Base-by-base conservation (phyloP, 148 eudicot genomes). In the Rhododendron molle region DNA sequence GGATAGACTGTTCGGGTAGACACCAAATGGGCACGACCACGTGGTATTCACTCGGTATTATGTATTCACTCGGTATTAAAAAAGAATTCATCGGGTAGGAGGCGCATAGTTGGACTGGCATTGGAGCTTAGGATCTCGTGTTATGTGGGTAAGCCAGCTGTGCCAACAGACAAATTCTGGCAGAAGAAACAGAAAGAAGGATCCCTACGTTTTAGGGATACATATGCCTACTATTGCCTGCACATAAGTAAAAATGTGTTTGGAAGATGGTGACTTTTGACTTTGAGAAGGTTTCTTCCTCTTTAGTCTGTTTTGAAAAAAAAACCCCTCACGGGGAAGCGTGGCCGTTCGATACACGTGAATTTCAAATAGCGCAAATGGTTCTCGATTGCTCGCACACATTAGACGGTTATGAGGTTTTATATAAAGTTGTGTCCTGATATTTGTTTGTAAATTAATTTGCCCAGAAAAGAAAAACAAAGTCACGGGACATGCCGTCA, bases 1-100 rank as follows among this genome's bases (percentile, higher is more conserved):
- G 1, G 8, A 6, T 40, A 0, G 1, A 40, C 1, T 40, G 44
- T 0, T 40, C 1, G 8, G 44, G 8, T 0, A 40, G 7, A 1
- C 1, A 6, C 44, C 44, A 40, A 40, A 0, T 40, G 44, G 8
- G 7, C 7, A 40, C 44, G 43, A 40, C 0, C 44, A 40, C 0
- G 44, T 40, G 8, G 8, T 6, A 6, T 1, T 0, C n/a, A n/a
- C n/a, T n/a, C n/a, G n/a, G n/a, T n/a, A n/a, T n/a, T n/a, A n/a
- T n/a, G n/a, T n/a, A n/a, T n/a, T n/a, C 7, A 40, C 7, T 40
- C 44, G 40, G 40, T 38, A 38, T 38, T 0, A 38, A 38, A 40
- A 40, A 38, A 38, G 0, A 40, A 40, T 40, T 40, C 44, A 40
- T 40, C 1, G 44, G 44, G n/a, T 6, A 58, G 0, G 65, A 58